A percentile compares a stretch with the other conserved stretches of the same genome.
These are phyloP conservation scores for Penicillium aurantiogriseum DNA, from an alignment of 2,329 filamentous ascomycete genomes.

Conservation along the genomic window DNA sequence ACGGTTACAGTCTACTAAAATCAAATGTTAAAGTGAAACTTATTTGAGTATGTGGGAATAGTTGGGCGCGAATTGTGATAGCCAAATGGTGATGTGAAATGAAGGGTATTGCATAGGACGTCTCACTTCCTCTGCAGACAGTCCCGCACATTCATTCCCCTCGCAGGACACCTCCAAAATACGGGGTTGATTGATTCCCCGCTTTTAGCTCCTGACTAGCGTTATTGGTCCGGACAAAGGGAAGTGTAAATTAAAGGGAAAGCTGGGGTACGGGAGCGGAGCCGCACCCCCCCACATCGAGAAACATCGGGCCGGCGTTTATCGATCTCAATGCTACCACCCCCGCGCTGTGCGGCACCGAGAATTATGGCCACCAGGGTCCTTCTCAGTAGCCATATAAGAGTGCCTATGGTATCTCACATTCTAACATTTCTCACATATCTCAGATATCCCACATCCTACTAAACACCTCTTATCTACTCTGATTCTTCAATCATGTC, in stretches of 20 bases:
- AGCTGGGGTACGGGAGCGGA: neutral
- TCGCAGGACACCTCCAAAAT: neutral
- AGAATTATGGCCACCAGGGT: neutral
- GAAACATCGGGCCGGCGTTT: constrained; percentile 4
- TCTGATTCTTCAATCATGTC: neutral
- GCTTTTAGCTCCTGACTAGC: neutral
- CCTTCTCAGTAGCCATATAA: neutral
- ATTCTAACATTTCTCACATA: neutral
- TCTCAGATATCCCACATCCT: too few species aligned
- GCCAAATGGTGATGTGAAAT: neutral
- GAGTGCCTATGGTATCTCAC: neutral
- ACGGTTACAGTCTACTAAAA: neutral
- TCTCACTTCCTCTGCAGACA: neutral
- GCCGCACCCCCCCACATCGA: neutral
- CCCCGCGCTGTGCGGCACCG: neutral
- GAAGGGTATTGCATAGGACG: accelerated
- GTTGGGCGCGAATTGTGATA: neutral
- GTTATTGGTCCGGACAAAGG: neutral
- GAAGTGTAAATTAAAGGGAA: neutral
- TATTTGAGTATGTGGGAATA: neutral
- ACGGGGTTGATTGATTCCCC: neutral
- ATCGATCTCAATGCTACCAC: neutral
- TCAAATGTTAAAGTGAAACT: accelerated
- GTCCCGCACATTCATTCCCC: neutral
- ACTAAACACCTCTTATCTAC: neutral